A percentile compares a stretch with the other conserved stretches of the same genome.
phyloP scores from a whole-genome alignment of 2,329 filamentous ascomycete genomes.

The Pseudopithomyces maydicus region DNA sequence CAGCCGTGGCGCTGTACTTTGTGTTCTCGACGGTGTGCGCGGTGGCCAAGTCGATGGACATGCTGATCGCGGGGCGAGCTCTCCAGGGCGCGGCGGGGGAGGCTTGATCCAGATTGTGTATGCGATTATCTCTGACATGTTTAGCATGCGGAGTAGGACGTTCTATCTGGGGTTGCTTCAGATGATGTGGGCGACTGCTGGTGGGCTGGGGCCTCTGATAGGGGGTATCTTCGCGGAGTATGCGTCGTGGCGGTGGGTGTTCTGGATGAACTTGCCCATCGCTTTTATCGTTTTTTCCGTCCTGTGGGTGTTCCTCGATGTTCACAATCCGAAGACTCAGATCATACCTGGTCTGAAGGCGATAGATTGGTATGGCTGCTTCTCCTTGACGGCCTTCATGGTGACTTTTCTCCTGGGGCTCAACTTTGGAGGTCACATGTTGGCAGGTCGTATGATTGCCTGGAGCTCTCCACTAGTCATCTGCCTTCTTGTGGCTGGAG shows the following conservation, averaged over 20 bases:
- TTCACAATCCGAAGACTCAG: slow-evolving; percentile 56
- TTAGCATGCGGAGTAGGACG: slow-evolving; percentile 37
- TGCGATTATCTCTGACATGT: slow-evolving; percentile 58
- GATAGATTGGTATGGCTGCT: slow-evolving; percentile 56
- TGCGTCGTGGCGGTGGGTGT: slow-evolving; percentile 42
- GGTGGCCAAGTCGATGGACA: slow-evolving; percentile 49
- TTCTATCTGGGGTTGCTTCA: slow-evolving; percentile 53
- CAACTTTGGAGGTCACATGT: slow-evolving; percentile 51
- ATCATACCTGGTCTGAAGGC: slow-evolving; percentile 50
- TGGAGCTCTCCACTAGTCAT: slow-evolving; percentile 58
- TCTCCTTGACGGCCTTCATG: slow-evolving; percentile 52
- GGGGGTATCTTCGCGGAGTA: slow-evolving; percentile 51
- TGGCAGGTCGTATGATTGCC: slow-evolving; percentile 39
- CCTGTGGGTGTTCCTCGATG: slow-evolving; percentile 48
- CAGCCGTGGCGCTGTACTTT: slow-evolving; percentile 39
- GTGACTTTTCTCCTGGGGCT: slow-evolving; percentile 55
- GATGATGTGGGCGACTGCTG: slow-evolving; percentile 57
- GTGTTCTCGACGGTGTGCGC: slow-evolving; percentile 52
- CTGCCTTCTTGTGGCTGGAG: slow-evolving; percentile 55
- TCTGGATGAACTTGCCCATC: slow-evolving; percentile 45
- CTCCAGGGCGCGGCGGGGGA: slow-evolving; percentile 54
- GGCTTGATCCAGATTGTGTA: slow-evolving; percentile 41
- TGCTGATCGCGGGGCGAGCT: slow-evolving; percentile 57
- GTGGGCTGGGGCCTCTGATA: slow-evolving; percentile 54
- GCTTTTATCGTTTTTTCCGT: not conserved